Evolutionary conservation across 2,329 filamentous ascomycete species (phyloP), one percentile per base, ranked within the genome.

Genomic region (Colletotrichum truncatum): DNA sequence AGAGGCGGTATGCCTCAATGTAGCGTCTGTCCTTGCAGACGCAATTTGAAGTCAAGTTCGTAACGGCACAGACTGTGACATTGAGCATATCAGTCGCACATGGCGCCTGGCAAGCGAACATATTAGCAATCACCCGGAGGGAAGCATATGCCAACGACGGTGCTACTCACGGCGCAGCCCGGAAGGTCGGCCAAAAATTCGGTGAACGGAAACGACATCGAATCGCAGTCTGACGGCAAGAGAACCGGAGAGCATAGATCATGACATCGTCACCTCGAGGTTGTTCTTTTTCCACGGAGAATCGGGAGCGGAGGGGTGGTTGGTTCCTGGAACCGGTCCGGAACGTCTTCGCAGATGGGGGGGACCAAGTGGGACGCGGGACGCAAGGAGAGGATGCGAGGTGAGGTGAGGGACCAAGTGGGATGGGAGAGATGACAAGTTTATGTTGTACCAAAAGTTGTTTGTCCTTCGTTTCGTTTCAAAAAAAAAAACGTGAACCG

Each of bases 161-260:
- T 5, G n/a, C 18, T 9, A 41, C 58, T 62, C 12, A 62, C 58
- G 16, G 58, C 58, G 23, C 58, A 62, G 32, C 14, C 32, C 21
- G 58, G 58, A 28, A 62, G 30, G 23, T 11, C 28, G 10, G 16
- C 39, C 6, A 16, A 4, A 23, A 62, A 41, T 8, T 16, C 49
- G 10, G 39, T 4, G 23, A 62, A 48, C 30, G 30, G 57, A 4
- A 34, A 10, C 39, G 49, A 28, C 49, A 62, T 62, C 51, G 51
- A 30, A 45, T 11, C 3, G 18, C 5, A 10, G 39, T 43, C 39
- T 23, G 16, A 8, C 8, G 16, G 18, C 18, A 16, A 12, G 39
- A 6, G 45, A 26, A 14, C 45, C 28, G 45, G 25, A 7, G 18
- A 23, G 39, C 4, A 9, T 23, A 14, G 39, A 23, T 39, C n/a